Percentiles rank a stretch among this genome's conserved stretches.
Evolutionary conservation across 2,329 filamentous ascomycete species (phyloP).

Genomic region (Paraphaeosphaeria sporulosa): DNA sequence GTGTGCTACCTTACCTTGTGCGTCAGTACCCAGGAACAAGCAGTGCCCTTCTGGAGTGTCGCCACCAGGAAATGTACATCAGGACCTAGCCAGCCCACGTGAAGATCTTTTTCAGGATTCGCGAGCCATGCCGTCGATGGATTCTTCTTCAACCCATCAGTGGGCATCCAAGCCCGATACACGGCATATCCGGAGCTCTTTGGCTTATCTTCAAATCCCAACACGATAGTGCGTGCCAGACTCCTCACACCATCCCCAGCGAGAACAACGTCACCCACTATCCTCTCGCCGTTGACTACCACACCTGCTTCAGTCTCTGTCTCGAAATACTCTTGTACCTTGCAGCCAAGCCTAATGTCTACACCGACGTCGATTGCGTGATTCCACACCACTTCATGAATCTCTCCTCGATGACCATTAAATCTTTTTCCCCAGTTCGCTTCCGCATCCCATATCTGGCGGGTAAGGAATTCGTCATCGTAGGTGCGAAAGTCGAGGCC

Average conservation of each 20-base stretch:
- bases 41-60: conserved; percentile 37
- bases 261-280: conserved; percentile 57
- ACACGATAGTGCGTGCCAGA: conserved; percentile 57
- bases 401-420: conserved; percentile 67
- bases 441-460: conserved; percentile 54
- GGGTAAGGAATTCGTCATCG: conserved; percentile 65
- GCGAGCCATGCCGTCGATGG: conserved; percentile 41
- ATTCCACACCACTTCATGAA: conserved; percentile 65
- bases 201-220: conserved; percentile 59
- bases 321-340: conserved; percentile 63
- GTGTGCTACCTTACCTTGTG: conserved; percentile 25
- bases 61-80: conserved; percentile 44
- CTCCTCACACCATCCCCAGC: conserved; percentile 61
- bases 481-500: conserved; percentile 68
- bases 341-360: conserved; percentile 60
- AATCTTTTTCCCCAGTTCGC: conserved; percentile 57
- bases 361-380: conserved; percentile 62
- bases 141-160: conserved; percentile 33
- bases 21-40: conserved; percentile 40
- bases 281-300: conserved; percentile 55
- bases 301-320: conserved; percentile 60
- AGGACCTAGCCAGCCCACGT: conserved; percentile 37
- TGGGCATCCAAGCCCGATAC: conserved; percentile 54
- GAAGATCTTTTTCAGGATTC: conserved; percentile 38
- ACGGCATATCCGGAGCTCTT: conserved; percentile 62